Conservation (phyloP, 495 filamentous ascomycete species). For the Talaromyces trachyspermus region DNA sequence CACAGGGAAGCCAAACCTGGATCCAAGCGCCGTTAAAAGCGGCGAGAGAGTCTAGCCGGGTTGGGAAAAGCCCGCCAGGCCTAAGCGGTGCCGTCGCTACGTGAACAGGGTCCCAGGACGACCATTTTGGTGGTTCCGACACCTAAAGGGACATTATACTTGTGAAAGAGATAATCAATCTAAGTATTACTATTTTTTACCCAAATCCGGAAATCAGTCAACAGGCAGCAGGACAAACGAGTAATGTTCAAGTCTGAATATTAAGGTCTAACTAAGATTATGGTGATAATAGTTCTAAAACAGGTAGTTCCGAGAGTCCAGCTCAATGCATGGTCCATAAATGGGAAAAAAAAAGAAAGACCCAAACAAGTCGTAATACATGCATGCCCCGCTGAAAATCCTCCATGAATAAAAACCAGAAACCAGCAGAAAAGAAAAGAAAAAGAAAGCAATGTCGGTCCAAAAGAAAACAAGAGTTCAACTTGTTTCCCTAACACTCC, state of each 20-base stretch:
- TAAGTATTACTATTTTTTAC: too few relatives aligned
- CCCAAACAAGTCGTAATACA: neutral
- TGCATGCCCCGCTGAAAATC: slow-evolving; percentile 8
- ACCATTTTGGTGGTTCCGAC: neutral
- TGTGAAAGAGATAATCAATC: too few relatives aligned
- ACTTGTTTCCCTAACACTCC: neutral
- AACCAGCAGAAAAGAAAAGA: slow-evolving; percentile 8
- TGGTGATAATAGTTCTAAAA: slow-evolving; percentile 2
- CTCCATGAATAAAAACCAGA: slow-evolving; percentile 7
- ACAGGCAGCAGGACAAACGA: too few relatives aligned
- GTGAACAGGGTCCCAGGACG: neutral
- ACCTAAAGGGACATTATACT: neutral
- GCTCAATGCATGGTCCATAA: slow-evolving; percentile 5
- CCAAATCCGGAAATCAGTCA: too few relatives aligned
- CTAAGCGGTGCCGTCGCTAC: too few relatives aligned
- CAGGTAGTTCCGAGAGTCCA: slow-evolving; percentile 12
- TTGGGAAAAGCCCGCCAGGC: too few relatives aligned
- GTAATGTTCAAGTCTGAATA: too few relatives aligned
- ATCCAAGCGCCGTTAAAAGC: too few relatives aligned
- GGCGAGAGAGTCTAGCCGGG: too few relatives aligned
- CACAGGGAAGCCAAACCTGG: too few relatives aligned
- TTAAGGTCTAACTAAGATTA: neutral
- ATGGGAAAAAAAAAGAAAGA: neutral
- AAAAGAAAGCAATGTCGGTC: slow-evolving; percentile 3
- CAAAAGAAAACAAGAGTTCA: neutral